A percentile compares a stretch with the other conserved stretches of the same genome.
These are phyloP conservation scores for Malus sylvestris DNA, from an alignment of 306 rosid species.

Conservation along the genomic window DNA sequence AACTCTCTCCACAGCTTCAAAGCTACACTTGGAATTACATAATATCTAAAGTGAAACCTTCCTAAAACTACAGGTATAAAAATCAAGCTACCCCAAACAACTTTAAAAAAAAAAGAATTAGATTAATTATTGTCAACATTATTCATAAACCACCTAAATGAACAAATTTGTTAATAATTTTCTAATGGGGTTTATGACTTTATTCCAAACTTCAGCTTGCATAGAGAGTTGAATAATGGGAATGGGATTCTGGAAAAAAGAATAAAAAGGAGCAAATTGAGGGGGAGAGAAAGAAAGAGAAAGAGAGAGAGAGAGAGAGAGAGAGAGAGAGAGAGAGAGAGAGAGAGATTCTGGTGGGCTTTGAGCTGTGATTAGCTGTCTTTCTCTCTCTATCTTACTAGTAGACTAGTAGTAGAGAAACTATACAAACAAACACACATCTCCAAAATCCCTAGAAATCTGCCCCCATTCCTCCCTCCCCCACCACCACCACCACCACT, in stretches of 20 bases:
- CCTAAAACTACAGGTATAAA: too few relatives aligned
- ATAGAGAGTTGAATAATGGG: conserved; percentile 4
- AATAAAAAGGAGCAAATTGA: conserved; percentile 6
- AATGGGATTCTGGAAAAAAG: conserved; percentile 10
- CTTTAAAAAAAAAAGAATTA: neutral
- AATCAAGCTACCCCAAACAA: conserved; percentile 8
- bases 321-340: neutral
- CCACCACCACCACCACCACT: neutral
- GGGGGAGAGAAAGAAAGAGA: neutral
- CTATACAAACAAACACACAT: conserved; percentile 29
- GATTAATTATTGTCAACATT: neutral
- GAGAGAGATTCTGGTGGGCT: conserved; percentile 60
- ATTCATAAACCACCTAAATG: neutral
- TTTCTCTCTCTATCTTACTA: neutral
- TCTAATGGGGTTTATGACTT: neutral
- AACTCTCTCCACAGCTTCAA: neutral
- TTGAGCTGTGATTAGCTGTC: conserved; percentile 98
- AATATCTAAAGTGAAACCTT: too few relatives aligned
- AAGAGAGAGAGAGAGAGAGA: neutral
- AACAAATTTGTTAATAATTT: neutral
- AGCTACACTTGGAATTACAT: neutral
- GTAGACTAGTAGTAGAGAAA: neutral
- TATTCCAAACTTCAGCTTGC: conserved; percentile 25
- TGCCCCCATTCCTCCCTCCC: conserved; percentile 1
- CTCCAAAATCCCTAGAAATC: conserved; percentile 63